Base-by-base conservation (phyloP, 73 alveolate species). In the Blepharisma japonicum region DNA sequence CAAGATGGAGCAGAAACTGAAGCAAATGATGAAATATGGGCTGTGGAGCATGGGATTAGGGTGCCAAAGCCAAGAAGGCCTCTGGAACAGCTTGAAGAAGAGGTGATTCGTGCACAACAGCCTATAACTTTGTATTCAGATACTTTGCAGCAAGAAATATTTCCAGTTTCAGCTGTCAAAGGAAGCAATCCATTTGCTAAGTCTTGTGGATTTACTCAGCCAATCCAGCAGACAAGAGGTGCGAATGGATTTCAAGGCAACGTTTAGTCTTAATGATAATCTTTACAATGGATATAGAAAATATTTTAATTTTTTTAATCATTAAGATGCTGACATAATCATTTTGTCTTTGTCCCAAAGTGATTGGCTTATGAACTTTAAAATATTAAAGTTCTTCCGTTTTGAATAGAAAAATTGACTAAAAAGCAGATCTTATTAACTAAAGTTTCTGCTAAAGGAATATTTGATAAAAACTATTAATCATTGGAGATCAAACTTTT, bases 111-210 rank as follows among this genome's bases (percentile, higher is more conserved):
- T 23, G 81, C 78, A 66, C 80, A 78, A 48, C 21, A 8, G 68
- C 87, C 91, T 7, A 74, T 83, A n/a, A 54, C 91, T 8, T 3
- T 70, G 27, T 80, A 83, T 71, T 67, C 91, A 20, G 87, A 83
- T 6, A 79, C 77, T 11, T 20, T 83, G 20, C 42, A 67, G 23
- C 56, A 67, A 14, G 71, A 80, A 49, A 68, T 55, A 8, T 46
- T 83, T 70, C 55, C 68, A 46, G 71, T 80, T 83, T 18, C 74
- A 23, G 83, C 86, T 0, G 6, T 74, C 6, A 83, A 83, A 47
- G 91, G 91, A 0, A 80, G 84, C n/a, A 83, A 79, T 67, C 90
- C 90, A n/a, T 83, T 83, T 66, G 86, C 90, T n/a, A 83, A 74
- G 54, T 56, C 86, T 11, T 47, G 71, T 45, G 90, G 84, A 5